phyloP scores from a whole-genome alignment of 176 grass and related monocot species.

The Lolium rigidum region DNA sequence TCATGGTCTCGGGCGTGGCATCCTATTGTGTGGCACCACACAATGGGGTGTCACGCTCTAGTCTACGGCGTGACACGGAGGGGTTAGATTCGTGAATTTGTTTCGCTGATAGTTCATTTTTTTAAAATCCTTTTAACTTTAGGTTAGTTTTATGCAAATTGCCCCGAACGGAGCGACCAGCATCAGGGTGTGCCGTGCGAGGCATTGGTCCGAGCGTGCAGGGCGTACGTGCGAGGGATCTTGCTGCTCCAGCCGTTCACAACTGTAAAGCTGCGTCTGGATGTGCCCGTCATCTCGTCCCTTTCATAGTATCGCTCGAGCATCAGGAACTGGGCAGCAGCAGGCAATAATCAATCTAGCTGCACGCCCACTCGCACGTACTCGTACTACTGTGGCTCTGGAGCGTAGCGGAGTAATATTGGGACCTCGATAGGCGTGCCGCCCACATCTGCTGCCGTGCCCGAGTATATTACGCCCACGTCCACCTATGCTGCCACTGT shows the following conservation, averaged over 20 bases:
- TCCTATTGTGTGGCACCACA: no score
- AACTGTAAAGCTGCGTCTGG: background rate
- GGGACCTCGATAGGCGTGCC: background rate
- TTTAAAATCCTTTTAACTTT: no score
- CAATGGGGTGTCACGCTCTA: no score
- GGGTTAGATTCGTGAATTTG: no score
- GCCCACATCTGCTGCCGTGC: slow-evolving; percentile 9
- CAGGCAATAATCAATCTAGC: slow-evolving; percentile 24
- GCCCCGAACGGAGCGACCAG: no score
- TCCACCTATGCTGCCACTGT: background rate
- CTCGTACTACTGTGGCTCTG: background rate
- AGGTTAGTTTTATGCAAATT: no score
- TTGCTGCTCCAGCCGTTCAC: background rate
- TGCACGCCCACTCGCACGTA: slow-evolving; percentile 7
- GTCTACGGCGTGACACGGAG: no score
- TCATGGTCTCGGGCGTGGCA: no score
- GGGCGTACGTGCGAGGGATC: slow-evolving; percentile 22
- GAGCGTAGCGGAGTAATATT: background rate
- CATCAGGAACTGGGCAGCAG: background rate
- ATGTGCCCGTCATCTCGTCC: background rate
- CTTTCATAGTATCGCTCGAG: slow-evolving; percentile 1
- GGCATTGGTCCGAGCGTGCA: background rate
- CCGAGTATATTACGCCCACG: slow-evolving; percentile 19
- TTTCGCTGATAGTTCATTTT: no score
- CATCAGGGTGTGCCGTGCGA: no score